phyloP scores from a whole-genome alignment of 768 basidiomycete genomes.

The Psilocybe cubensis region DNA sequence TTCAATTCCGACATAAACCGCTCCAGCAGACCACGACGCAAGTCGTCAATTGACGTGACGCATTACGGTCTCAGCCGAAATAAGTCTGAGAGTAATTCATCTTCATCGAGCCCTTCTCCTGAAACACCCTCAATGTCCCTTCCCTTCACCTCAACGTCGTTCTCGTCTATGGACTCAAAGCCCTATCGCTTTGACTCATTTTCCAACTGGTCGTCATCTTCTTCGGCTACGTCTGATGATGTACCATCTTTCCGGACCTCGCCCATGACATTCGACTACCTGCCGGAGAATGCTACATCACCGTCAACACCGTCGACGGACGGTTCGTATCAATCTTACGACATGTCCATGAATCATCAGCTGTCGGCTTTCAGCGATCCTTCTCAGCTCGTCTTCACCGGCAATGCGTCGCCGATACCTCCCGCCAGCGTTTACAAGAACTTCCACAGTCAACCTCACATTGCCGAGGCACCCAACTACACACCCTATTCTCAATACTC shows the following conservation, averaged over 20 bases:
- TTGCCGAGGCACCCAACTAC: conserved; percentile 22
- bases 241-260: conserved; percentile 31
- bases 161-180: conserved; percentile 22
- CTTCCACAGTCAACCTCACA: conserved; percentile 15
- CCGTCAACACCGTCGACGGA: conserved; percentile 31
- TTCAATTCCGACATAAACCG: conserved; percentile 46
- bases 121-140: conserved; percentile 30
- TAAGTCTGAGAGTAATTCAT: conserved; percentile 40
- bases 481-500: conserved; percentile 33
- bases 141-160: conserved; percentile 26
- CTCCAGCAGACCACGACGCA: conserved; percentile 37
- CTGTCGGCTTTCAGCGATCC: conserved; percentile 34
- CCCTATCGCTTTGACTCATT: conserved; percentile 29
- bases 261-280: conserved; percentile 27
- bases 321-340: conserved; percentile 34
- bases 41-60: conserved; percentile 34
- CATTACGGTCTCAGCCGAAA: conserved; percentile 30
- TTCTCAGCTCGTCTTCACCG: conserved; percentile 28
- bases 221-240: conserved; percentile 33
- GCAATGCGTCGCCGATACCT: conserved; percentile 17
- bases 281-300: conserved; percentile 25
- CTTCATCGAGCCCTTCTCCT: conserved; percentile 47
- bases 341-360: conserved; percentile 35
- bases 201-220: conserved; percentile 34
- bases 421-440: conserved; percentile 22